phyloP scores from a whole-genome alignment of 2,329 filamentous ascomycete genomes.

The Stemphylium beticola region DNA sequence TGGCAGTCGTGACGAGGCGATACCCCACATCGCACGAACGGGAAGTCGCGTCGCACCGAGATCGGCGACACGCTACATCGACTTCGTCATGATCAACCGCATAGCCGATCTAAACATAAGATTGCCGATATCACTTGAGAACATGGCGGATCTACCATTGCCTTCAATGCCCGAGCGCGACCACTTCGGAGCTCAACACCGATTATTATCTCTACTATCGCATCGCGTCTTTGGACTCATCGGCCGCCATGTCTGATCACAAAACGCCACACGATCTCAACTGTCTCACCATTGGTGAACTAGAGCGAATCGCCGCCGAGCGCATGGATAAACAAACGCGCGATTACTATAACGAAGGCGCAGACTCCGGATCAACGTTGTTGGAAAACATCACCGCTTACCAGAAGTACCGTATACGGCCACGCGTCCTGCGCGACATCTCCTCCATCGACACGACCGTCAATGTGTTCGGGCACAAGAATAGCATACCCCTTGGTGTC shows the following conservation, averaged over 20 bases:
- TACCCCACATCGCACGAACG: conserved; percentile 11
- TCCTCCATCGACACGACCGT: conserved; percentile 46
- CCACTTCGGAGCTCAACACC: not conserved
- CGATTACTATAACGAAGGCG: conserved; percentile 39
- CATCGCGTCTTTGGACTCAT: not conserved
- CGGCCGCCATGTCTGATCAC: conserved; percentile 19
- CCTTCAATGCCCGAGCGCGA: conserved; percentile 1
- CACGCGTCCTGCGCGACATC: conserved; percentile 50
- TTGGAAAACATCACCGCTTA: conserved; percentile 38
- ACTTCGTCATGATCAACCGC: conserved; percentile 18
- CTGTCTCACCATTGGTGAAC: conserved; percentile 36
- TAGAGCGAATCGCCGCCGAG: conserved; percentile 32
- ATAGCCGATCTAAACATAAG: conserved; percentile 13
- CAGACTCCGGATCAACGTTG: conserved; percentile 31
- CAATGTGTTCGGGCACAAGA: conserved; percentile 20
- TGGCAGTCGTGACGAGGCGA: no score
- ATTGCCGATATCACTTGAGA: not conserved
- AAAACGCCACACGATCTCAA: conserved; percentile 28
- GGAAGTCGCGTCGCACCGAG: conserved; percentile 9
- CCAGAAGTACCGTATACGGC: conserved; percentile 40
- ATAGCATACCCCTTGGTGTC: conserved; percentile 51
- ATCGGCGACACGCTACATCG: conserved; percentile 18
- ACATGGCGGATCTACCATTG: not conserved
- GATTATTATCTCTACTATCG: not conserved
- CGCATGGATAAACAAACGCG: conserved; percentile 42